Conservation (phyloP, 106 monocot genomes). For the Xerophyta viscosa region DNA sequence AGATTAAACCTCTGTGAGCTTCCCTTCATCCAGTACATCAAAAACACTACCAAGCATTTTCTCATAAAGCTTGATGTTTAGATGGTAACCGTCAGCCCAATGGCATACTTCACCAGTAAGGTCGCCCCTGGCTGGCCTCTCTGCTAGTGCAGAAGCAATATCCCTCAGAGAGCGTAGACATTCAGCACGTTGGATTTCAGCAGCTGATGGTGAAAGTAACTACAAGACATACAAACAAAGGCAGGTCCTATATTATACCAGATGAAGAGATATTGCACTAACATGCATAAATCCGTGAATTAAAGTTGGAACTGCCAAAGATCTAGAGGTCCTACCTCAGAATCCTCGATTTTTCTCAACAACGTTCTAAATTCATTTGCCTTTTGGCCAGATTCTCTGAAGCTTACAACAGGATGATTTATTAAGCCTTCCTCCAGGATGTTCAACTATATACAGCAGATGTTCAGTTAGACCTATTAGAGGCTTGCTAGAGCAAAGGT, state of each 20-base stretch:
- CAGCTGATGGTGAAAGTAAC: constrained; percentile 66
- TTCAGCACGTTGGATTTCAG: constrained; percentile 77
- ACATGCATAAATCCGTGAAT: no score
- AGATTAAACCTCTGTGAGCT: constrained; percentile 76
- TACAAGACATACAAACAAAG: constrained; percentile 27
- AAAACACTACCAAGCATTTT: constrained; percentile 94
- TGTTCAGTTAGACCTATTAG: neutral
- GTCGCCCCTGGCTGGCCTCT: constrained; percentile 94
- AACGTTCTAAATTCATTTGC: constrained; percentile 69
- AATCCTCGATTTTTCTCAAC: constrained; percentile 86
- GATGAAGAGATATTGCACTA: no score
- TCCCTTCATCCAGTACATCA: constrained; percentile 91
- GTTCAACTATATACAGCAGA: constrained; percentile 45
- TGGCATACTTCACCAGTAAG: constrained; percentile 89
- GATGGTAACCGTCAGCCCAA: constrained; percentile 95
- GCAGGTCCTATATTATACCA: no score
- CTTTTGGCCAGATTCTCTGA: constrained; percentile 79
- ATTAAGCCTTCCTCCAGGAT: constrained; percentile 94
- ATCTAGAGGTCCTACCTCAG: constrained; percentile 49
- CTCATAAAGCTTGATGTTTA: constrained; percentile 82
- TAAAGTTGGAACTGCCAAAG: no score
- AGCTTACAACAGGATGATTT: constrained; percentile 80
- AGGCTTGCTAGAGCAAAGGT: neutral
- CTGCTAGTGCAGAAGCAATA: constrained; percentile 58
- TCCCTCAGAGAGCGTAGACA: constrained; percentile 74